phyloP scores from a whole-genome alignment of 2,329 filamentous ascomycete genomes.

The Xylaria sp. region DNA sequence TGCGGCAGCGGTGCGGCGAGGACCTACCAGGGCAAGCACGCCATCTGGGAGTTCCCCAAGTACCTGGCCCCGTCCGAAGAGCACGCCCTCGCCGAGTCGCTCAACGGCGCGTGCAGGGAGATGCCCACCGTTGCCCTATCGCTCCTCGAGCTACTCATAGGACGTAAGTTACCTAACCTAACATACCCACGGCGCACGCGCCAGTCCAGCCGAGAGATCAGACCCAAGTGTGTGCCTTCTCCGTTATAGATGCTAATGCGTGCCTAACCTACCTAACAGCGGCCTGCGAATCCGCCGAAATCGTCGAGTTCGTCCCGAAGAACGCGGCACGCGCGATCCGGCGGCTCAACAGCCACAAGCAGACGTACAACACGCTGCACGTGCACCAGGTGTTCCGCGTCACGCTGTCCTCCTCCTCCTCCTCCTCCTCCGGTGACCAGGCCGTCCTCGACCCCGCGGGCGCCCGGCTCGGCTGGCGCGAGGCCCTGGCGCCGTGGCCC shows the following conservation, averaged over 20 bases:
- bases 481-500: constrained; percentile 1
- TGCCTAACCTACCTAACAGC: too few species aligned
- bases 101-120: too few species aligned
- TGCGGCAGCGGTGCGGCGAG: background rate
- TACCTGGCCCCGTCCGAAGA: background rate
- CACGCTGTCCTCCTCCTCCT: too few species aligned
- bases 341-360: background rate
- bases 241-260: too few species aligned
- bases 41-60: background rate
- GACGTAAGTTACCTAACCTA: background rate
- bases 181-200: too few species aligned
- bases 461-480: constrained; percentile 3
- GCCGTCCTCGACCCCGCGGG: background rate
- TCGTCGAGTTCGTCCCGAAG: background rate
- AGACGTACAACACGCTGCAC: background rate
- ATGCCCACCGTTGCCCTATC: too few species aligned
- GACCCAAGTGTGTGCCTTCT: too few species aligned
- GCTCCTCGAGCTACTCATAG: too few species aligned
- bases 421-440: background rate
- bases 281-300: background rate
- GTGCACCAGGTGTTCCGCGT: background rate
- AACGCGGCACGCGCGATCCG: background rate
- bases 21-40: background rate
- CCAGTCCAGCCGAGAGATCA: too few species aligned
- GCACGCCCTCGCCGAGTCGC: background rate